Conservation (phyloP, 1,139 yeast species). For the Kodamaea arcana region DNA sequence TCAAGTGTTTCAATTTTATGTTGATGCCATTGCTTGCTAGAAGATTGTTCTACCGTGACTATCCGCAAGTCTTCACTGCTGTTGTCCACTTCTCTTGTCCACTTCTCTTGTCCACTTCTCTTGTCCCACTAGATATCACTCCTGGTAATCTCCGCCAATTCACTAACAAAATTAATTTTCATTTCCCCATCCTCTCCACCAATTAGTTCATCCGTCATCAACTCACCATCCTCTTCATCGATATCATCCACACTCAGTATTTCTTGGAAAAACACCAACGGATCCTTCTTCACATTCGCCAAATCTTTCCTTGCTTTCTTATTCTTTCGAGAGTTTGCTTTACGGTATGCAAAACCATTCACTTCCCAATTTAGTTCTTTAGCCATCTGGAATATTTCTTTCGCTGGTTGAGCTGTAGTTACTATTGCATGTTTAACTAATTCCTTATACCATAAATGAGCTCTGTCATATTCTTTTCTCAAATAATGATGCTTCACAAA, state of each 20-base stretch:
- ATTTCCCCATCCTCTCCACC: slow-evolving; percentile 4
- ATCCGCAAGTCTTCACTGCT: too few relatives aligned
- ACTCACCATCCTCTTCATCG: slow-evolving; percentile 14
- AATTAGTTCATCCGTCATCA: slow-evolving; percentile 21
- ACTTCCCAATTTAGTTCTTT: slow-evolving; percentile 34
- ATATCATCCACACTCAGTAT: slow-evolving; percentile 3
- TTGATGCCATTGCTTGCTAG: too few relatives aligned
- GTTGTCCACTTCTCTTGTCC: too few relatives aligned
- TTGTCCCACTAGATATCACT: too few relatives aligned
- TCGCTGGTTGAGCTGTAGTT: slow-evolving; percentile 25
- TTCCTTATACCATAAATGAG: slow-evolving; percentile 39
- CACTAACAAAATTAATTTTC: slow-evolving; percentile 7
- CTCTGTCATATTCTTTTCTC: slow-evolving; percentile 26
- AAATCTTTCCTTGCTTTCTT: slow-evolving; percentile 19
- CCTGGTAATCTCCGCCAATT: slow-evolving; percentile 5
- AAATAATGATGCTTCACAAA: slow-evolving; percentile 35
- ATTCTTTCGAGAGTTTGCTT: slow-evolving; percentile 22
- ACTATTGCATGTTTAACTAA: slow-evolving; percentile 31
- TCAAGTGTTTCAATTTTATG: too few relatives aligned
- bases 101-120: too few relatives aligned
- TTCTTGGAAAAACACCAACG: slow-evolving; percentile 15
- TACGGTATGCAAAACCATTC: slow-evolving; percentile 31
- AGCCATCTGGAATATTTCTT: slow-evolving; percentile 32
- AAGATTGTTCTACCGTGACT: too few relatives aligned
- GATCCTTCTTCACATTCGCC: slow-evolving; percentile 20